Evolutionary conservation across 164 flowering plant species (phyloP), one percentile per base, ranked within the genome.

Genomic region (Chimonanthus salicifolius): DNA sequence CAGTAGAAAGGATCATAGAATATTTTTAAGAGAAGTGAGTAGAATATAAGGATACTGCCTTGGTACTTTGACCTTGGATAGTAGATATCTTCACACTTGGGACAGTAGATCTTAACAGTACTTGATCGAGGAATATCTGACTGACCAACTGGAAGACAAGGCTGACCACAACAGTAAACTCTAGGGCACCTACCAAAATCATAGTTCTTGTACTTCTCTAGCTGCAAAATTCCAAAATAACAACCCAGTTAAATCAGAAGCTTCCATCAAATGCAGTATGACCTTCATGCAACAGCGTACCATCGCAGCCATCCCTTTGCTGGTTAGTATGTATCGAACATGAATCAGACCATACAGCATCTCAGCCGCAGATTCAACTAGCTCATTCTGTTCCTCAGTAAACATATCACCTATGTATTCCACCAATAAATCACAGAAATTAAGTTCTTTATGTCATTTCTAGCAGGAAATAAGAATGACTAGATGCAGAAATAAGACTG

Each of bases 151-250:
- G 97, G 95, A 79, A 92, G 95, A 75, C 97, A 92, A 67, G 97
- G 89, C 70, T 90, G 95, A 69, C 97, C 97, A 80, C 88, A 85
- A 78, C 97, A 92, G 76, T 84, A 88, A 72, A 92, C 97, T 80
- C 97, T 82, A 6, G 97, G 97, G 83, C 97, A 92, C 75, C 97
- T 87, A 67, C 97, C 97, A 76, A 90, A 92, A 48, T 92, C 97
- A 75, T 83, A 83, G 78, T 82, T 89, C 82, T 90, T 92, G 85
- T 88, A 92, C 81, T 92, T 92, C 68, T 92, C 95, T 44, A 90
- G 75, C 97, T 92, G 89, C 16, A 78, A n/a, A 81, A 45, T 72
- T 71, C 64, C 65, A 69, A 77, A 2, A 63, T 20, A 7, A 77
- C 46, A 76, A 15, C 48, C 66, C 63, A 75, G 20, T 65, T 4